Conservation (phyloP, 768 basidiomycete species). For the Russula sp. region DNA sequence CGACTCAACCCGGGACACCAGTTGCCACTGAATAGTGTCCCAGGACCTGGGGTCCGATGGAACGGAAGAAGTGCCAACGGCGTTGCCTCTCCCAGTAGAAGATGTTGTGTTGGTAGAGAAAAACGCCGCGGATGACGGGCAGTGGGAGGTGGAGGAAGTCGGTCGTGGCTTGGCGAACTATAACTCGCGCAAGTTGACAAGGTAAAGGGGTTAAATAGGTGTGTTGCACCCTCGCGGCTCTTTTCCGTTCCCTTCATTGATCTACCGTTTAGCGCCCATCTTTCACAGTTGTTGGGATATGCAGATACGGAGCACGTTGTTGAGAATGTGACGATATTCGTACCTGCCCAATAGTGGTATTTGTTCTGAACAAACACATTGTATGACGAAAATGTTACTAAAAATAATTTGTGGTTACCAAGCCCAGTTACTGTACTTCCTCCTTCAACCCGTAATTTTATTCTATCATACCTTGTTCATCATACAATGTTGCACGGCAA, state of each 20-base stretch:
- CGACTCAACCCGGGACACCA: constrained; percentile 59
- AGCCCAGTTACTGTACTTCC: not conserved
- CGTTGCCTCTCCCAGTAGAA: constrained; percentile 33
- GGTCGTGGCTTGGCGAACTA: constrained; percentile 95
- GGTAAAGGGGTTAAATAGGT: constrained; percentile 93
- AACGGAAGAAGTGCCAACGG: constrained; percentile 30
- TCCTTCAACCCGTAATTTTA: not conserved
- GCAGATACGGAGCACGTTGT: constrained; percentile 97
- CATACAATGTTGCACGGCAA: constrained; percentile 74
- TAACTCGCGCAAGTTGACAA: constrained; percentile 88
- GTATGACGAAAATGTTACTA: not conserved
- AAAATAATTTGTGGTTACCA: not conserved
- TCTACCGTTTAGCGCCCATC: constrained; percentile 57
- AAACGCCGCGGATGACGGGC: constrained; percentile 40
- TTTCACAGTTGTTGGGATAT: constrained; percentile 82
- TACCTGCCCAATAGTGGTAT: constrained; percentile 42
- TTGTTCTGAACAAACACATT: constrained; percentile 29
- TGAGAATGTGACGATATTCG: constrained; percentile 84
- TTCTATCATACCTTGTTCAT: not conserved
- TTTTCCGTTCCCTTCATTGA: constrained; percentile 25
- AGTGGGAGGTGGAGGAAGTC: constrained; percentile 81
- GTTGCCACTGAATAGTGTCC: constrained; percentile 38
- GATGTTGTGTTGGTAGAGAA: constrained; percentile 32
- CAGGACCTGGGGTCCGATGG: constrained; percentile 21
- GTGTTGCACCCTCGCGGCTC: not conserved